phyloP scores from a whole-genome alignment of 306 rosid species.

The Rosa persica region DNA sequence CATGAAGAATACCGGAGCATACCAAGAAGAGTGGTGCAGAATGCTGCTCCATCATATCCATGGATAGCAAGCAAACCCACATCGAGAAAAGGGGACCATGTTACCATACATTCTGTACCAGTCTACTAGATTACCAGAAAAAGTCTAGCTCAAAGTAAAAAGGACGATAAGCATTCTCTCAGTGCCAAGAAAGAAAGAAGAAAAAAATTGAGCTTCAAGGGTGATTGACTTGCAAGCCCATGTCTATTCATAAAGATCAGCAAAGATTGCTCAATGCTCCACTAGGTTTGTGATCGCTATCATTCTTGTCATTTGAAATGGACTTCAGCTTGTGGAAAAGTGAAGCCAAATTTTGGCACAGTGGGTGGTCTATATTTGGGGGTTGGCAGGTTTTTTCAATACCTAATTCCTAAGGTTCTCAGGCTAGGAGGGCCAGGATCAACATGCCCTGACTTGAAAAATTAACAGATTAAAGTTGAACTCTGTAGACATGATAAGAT shows the following conservation, averaged over 20 bases:
- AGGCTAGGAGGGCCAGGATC: neutral
- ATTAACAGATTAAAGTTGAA: neutral
- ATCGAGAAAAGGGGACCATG: neutral
- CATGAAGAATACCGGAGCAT: neutral
- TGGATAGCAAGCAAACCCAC: neutral
- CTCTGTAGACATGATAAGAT: neutral
- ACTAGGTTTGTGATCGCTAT: neutral
- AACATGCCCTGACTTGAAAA: neutral
- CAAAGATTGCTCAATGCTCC: neutral
- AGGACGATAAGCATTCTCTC: neutral
- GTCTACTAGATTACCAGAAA: neutral
- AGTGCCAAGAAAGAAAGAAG: neutral
- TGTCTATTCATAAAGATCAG: neutral
- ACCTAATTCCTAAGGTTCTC: neutral
- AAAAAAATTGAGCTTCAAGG: neutral
- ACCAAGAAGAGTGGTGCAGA: slow-evolving; percentile 12
- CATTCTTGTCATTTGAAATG: neutral
- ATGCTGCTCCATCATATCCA: neutral
- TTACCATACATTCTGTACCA: neutral
- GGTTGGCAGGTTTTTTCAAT: neutral
- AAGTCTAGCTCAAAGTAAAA: slow-evolving; percentile 1
- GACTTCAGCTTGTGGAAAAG: slow-evolving; percentile 3
- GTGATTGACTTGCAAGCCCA: neutral
- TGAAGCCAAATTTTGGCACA: neutral
- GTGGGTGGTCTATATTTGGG: neutral